Evolutionary conservation across 768 basidiomycete species (phyloP).

Genomic region (Macrolepiota albuminosa): DNA sequence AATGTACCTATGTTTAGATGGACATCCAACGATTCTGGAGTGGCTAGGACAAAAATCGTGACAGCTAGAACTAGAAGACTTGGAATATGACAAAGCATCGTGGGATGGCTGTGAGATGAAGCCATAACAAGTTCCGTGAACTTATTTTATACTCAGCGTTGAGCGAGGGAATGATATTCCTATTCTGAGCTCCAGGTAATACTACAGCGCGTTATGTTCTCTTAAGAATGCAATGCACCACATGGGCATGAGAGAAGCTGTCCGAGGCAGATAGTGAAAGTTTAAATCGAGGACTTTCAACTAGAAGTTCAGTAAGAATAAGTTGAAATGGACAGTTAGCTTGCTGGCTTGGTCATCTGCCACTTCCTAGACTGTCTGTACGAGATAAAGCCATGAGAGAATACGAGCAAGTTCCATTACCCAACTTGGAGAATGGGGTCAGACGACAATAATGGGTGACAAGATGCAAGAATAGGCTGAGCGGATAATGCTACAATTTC

Average conservation of each 20-base stretch:
- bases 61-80: neutral
- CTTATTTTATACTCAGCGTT: neutral
- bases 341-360: neutral
- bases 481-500: neutral
- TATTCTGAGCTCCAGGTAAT: neutral
- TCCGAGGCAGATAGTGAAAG: neutral
- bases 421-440: neutral
- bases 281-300: neutral
- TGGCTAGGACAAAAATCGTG: neutral
- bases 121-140: neutral
- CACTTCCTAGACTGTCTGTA: neutral
- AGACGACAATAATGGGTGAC: no score
- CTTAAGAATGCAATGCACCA: neutral
- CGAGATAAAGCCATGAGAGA: neutral
- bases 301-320: neutral
- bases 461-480: neutral
- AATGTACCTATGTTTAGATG: slow-evolving; percentile 39
- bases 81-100: neutral
- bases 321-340: neutral
- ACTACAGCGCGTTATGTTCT: neutral
- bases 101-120: neutral
- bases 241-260: neutral
- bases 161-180: neutral
- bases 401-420: neutral
- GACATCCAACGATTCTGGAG: slow-evolving; percentile 29